Evolutionary conservation across 148 eudicot species (phyloP).

Genomic region (Hydrangea macrophylla): DNA sequence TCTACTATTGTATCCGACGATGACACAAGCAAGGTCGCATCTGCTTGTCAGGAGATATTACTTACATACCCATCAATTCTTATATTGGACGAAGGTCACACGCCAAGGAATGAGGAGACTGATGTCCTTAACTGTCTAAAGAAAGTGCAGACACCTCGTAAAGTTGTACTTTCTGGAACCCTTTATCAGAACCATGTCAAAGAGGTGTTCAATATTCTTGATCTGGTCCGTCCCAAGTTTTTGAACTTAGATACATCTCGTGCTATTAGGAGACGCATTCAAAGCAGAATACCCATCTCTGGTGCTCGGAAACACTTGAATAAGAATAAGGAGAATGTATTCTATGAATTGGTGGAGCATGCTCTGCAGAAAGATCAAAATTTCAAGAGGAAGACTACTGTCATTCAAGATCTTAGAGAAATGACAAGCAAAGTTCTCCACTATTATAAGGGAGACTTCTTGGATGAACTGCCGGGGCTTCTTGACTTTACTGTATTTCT

Average conservation of each 20-base stretch:
- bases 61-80: constrained; percentile 58
- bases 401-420: constrained; percentile 73
- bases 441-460: constrained; percentile 80
- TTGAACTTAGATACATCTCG: constrained; percentile 52
- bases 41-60: constrained; percentile 61
- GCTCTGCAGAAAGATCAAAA: constrained; percentile 68
- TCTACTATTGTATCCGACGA: constrained; percentile 64
- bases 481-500: constrained; percentile 76
- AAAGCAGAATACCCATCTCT: constrained; percentile 53
- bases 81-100: constrained; percentile 91
- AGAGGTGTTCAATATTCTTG: constrained; percentile 81
- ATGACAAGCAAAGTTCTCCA: constrained; percentile 85
- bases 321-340: constrained; percentile 46
- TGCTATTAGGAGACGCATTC: constrained; percentile 48
- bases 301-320: constrained; percentile 39
- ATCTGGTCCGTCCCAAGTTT: constrained; percentile 82
- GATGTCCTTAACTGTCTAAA: constrained; percentile 68
- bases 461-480: constrained; percentile 88
- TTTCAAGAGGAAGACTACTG: constrained; percentile 50
- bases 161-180: constrained; percentile 93
- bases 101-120: constrained; percentile 84
- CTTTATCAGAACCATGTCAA: constrained; percentile 94
- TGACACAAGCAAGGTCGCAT: constrained; percentile 36
- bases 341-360: constrained; percentile 73
- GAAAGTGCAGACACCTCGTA: constrained; percentile 73